Percentiles rank a stretch among this genome's conserved stretches.
phyloP scores from a whole-genome alignment of 805 yeast genomes.

The Wickerhamiella bombiphila region DNA sequence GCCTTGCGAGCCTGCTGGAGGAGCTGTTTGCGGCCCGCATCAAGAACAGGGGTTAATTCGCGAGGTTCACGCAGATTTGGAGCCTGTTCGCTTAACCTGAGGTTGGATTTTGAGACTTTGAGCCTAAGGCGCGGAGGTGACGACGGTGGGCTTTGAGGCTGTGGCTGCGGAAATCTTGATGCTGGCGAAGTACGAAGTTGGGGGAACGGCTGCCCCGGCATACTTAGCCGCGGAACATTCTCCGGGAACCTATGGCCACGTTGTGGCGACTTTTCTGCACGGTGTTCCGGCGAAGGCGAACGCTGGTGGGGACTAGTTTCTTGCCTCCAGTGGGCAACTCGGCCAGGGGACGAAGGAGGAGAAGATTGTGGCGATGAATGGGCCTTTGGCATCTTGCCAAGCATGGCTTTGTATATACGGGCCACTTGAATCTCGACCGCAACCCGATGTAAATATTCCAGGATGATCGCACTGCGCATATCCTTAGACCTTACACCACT shows the following conservation, averaged over 20 bases:
- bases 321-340: no score
- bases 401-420: slow-evolving; percentile 40
- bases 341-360: slow-evolving; percentile 1
- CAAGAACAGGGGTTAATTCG: slow-evolving; percentile 10
- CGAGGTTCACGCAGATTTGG: slow-evolving; percentile 1
- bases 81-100: slow-evolving; percentile 6
- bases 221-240: slow-evolving; percentile 14
- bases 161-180: slow-evolving; percentile 18
- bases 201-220: slow-evolving; percentile 17
- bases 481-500: slow-evolving; percentile 7
- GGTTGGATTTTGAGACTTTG: slow-evolving; percentile 5
- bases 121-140: slow-evolving; percentile 7
- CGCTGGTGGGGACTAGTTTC: background rate
- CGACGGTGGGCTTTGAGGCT: slow-evolving; percentile 16
- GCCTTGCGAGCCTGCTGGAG: slow-evolving; percentile 19
- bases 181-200: slow-evolving; percentile 2
- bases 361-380: slow-evolving; percentile 1
- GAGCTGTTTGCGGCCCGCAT: slow-evolving; percentile 15
- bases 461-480: slow-evolving; percentile 32
- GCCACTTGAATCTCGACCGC: slow-evolving; percentile 54
- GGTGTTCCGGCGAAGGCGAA: background rate
- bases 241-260: slow-evolving; percentile 4
- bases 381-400: slow-evolving; percentile 13
- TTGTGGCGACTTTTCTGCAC: background rate
- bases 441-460: slow-evolving; percentile 33